Evolutionary conservation across 805 yeast species (phyloP).

Genomic region (Cyberlindnera euphorbiiphila): DNA sequence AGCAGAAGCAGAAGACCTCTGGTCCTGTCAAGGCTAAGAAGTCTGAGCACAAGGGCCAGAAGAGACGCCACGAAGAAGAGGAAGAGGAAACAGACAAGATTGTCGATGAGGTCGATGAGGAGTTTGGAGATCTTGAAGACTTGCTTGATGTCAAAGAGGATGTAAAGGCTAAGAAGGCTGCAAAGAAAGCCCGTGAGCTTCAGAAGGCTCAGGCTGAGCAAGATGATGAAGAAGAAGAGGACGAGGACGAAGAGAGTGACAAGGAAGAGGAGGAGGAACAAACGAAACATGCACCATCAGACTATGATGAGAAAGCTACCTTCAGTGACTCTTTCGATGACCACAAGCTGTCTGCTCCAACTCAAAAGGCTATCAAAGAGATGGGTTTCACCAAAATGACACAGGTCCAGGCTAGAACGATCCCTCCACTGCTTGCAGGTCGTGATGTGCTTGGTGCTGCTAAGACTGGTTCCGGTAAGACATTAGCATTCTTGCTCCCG

Average conservation of each 20-base stretch:
- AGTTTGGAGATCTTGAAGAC: conserved; percentile 54
- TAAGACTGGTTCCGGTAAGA: conserved; percentile 98
- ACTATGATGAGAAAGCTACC: conserved; percentile 15
- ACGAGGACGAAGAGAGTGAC: conserved; percentile 18
- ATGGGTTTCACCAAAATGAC: conserved; percentile 96
- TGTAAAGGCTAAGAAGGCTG: conserved; percentile 19
- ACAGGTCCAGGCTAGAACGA: conserved; percentile 89
- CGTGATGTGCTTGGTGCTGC: conserved; percentile 99
- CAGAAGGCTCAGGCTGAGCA: conserved; percentile 13
- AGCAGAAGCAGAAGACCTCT: conserved; percentile 6
- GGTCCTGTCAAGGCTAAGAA: conserved; percentile 13
- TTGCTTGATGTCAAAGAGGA: conserved; percentile 44
- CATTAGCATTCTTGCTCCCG: conserved; percentile 91
- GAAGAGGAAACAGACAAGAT: conserved; percentile 38
- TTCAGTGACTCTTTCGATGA: conserved; percentile 37
- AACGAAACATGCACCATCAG: conserved; percentile 15
- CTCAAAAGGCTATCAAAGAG: conserved; percentile 71
- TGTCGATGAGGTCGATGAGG: conserved; percentile 53
- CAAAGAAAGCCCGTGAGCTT: too few species aligned
- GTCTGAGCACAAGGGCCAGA: conserved; percentile 23
- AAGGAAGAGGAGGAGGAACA: conserved; percentile 21
- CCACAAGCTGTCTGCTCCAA: conserved; percentile 73
- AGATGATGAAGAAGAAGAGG: conserved; percentile 19
- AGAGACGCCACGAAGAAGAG: conserved; percentile 29
- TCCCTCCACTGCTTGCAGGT: conserved; percentile 95